These are phyloP conservation scores for Benincasa hispida DNA, from an alignment of 306 rosid genomes.

Conservation along the genomic window DNA sequence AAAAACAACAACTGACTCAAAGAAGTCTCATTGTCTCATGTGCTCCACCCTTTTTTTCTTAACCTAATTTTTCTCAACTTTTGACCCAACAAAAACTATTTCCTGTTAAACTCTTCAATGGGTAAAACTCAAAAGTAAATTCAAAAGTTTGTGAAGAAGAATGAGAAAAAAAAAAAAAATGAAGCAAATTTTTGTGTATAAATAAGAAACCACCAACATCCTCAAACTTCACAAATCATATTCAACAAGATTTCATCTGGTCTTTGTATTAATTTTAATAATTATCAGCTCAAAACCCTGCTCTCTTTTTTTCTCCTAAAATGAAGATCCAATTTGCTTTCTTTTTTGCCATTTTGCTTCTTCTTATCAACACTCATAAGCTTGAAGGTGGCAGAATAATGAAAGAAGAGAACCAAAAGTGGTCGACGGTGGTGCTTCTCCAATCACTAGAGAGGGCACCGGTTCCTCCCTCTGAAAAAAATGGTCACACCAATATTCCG, in stretches of 20 bases:
- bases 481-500: neutral
- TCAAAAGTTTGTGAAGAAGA: no score
- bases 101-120: no score
- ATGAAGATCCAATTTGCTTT: no score
- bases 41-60: no score
- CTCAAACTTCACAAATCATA: neutral
- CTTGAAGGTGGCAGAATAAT: neutral
- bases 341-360: neutral
- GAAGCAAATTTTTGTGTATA: neutral
- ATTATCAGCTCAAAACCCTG: neutral
- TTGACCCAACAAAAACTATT: neutral
- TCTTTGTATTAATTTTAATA: neutral
- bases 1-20: no score
- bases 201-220: neutral
- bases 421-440: neutral
- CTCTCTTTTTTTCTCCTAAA: neutral
- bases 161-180: neutral
- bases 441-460: neutral
- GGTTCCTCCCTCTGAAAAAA: neutral
- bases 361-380: neutral
- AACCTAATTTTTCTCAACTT: no score
- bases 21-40: no score
- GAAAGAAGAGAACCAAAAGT: neutral
- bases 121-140: no score
- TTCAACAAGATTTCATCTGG: neutral